phyloP scores from a whole-genome alignment of 495 filamentous ascomycete species.

The Aspergillus panamensis region DNA sequence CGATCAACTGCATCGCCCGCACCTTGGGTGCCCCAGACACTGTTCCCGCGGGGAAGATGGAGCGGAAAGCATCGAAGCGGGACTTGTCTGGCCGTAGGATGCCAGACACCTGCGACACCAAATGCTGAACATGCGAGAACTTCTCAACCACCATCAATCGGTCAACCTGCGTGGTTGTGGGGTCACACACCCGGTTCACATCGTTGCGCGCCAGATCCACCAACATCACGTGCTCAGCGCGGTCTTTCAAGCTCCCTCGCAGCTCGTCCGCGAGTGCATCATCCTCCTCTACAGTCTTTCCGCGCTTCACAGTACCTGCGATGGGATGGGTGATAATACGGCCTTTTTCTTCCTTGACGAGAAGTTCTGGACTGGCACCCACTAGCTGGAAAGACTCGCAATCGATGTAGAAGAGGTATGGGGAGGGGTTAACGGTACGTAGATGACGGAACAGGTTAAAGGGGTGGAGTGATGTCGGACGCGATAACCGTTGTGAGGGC shows the following conservation, averaged over 20 bases:
- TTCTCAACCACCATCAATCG: conserved; percentile 92
- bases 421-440: conserved; percentile 91
- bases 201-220: conserved; percentile 98
- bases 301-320: conserved; percentile 88
- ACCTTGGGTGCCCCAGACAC: conserved; percentile 95
- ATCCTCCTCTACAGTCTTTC: conserved; percentile 76
- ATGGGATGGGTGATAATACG: conserved; percentile 96
- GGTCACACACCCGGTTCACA: conserved; percentile 93
- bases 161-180: conserved; percentile 81
- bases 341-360: conserved; percentile 84
- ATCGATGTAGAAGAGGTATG: conserved; percentile 94
- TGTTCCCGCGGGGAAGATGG: conserved; percentile 93
- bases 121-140: conserved; percentile 95
- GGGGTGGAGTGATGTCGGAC: conserved; percentile 85
- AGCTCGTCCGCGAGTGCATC: conserved; percentile 74
- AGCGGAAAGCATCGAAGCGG: conserved; percentile 91
- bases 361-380: conserved; percentile 87
- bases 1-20: conserved; percentile 93
- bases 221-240: conserved; percentile 98
- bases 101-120: conserved; percentile 92
- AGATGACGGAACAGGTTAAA: conserved; percentile 98
- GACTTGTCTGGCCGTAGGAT: conserved; percentile 77
- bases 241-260: conserved; percentile 78
- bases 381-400: conserved; percentile 91
- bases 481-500: conserved; percentile 86